These are phyloP conservation scores for Esteya vermicola DNA, from an alignment of 2,329 filamentous ascomycete genomes.

Conservation along the genomic window DNA sequence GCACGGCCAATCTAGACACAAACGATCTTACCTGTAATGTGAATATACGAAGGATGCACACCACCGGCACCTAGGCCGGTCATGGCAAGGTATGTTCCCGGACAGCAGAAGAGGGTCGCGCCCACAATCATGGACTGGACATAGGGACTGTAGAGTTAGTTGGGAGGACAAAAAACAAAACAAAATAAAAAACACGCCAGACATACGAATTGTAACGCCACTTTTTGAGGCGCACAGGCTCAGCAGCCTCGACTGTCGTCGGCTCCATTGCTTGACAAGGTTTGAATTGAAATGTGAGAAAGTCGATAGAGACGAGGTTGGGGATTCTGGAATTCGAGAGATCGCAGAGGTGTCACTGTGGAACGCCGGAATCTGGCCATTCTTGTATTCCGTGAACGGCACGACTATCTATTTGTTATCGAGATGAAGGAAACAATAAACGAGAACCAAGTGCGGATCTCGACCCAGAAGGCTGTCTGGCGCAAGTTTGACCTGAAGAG, in stretches of 20 bases:
- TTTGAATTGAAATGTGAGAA: too few species aligned
- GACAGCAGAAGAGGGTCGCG: constrained; percentile 14
- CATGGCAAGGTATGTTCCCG: constrained; percentile 4
- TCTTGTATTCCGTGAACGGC: too few species aligned
- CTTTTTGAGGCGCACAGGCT: neutral
- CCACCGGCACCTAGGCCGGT: constrained; percentile 5
- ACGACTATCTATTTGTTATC: too few species aligned
- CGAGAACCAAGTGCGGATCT: too few species aligned
- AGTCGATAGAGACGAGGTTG: too few species aligned
- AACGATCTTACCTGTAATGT: neutral
- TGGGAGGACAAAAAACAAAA: too few species aligned
- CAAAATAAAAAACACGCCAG: too few species aligned
- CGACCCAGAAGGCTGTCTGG: neutral
- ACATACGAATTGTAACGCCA: neutral
- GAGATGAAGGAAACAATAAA: too few species aligned
- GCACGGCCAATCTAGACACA: neutral
- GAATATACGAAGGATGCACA: constrained; percentile 1
- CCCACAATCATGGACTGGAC: constrained; percentile 12
- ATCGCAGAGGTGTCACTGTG: too few species aligned
- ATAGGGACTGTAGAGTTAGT: neutral
- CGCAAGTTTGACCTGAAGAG: neutral
- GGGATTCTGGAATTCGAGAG: too few species aligned
- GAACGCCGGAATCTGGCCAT: too few species aligned
- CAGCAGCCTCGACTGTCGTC: neutral
- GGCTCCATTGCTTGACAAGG: neutral